Conservation (phyloP, 179 eudicot genomes). For the Camellia oleifera region DNA sequence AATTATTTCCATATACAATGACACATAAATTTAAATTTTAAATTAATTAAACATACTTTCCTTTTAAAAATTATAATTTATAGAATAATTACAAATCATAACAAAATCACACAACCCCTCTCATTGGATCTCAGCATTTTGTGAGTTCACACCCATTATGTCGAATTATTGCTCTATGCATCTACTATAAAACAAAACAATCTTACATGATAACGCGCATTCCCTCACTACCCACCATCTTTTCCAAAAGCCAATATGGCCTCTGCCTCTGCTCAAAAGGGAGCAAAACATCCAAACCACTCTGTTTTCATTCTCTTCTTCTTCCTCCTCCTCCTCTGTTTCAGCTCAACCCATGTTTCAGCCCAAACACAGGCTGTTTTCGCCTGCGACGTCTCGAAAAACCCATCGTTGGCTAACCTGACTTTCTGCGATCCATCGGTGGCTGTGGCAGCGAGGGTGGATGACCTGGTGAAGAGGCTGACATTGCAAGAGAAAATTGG, state of each 20-base stretch:
- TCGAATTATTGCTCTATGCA: no score
- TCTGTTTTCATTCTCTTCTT: slow-evolving; percentile 14
- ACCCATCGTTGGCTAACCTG: slow-evolving; percentile 36
- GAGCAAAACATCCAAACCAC: slow-evolving; percentile 9
- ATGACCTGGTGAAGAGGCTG: slow-evolving; percentile 58
- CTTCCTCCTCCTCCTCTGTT: background rate
- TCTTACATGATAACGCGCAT: no score
- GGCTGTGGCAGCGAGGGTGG: slow-evolving; percentile 40
- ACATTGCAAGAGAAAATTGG: slow-evolving; percentile 64
- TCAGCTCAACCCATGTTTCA: background rate
- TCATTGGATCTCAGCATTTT: no score
- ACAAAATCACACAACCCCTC: no score
- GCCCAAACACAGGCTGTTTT: slow-evolving; percentile 36
- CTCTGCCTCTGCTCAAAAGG: slow-evolving; percentile 3
- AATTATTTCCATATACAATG: no score
- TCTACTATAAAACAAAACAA: no score
- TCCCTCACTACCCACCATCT: background rate
- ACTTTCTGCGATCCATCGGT: slow-evolving; percentile 53
- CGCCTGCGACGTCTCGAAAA: slow-evolving; percentile 57
- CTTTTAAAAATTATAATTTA: no score
- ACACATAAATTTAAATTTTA: no score
- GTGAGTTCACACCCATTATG: no score
- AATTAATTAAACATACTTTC: no score
- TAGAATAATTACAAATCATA: no score
- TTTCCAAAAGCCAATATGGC: background rate